These are phyloP conservation scores for Backusella tuberculispora DNA, from an alignment of 192 early-diverging fungal species.

Conservation along the genomic window DNA sequence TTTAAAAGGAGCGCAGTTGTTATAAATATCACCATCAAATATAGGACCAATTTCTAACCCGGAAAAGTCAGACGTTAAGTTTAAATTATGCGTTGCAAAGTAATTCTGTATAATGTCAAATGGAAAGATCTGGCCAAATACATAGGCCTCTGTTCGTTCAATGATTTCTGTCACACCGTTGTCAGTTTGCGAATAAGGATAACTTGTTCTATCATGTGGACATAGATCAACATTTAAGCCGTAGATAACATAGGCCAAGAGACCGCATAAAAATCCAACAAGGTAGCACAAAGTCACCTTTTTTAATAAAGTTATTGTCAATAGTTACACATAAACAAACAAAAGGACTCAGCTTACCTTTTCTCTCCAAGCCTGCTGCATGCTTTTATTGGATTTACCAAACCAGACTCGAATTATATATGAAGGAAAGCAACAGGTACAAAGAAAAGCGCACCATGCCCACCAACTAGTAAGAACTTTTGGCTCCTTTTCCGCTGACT, in stretches of 20 bases:
- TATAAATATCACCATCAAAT: constrained; percentile 35
- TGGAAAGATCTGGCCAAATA: constrained; percentile 39
- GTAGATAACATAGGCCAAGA: constrained; percentile 54
- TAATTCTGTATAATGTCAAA: constrained; percentile 31
- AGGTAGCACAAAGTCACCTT: constrained; percentile 51
- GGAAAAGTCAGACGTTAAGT: constrained; percentile 37
- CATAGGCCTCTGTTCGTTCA: constrained; percentile 27
- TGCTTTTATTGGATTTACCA: constrained; percentile 41
- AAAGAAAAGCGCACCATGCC: constrained; percentile 45
- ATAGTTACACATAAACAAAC: constrained; percentile 14
- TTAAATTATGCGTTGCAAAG: constrained; percentile 27
- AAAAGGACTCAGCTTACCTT: constrained; percentile 41
- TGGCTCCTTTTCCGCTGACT: constrained; percentile 33
- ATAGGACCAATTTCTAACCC: constrained; percentile 36
- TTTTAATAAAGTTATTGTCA: not conserved
- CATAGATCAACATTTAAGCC: constrained; percentile 46
- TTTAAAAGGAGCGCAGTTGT: constrained; percentile 34
- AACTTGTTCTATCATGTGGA: constrained; percentile 17
- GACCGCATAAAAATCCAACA: constrained; percentile 42
- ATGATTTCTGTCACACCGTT: constrained; percentile 22
- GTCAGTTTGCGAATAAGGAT: constrained; percentile 19
- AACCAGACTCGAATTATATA: constrained; percentile 47
- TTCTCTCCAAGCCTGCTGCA: constrained; percentile 60
- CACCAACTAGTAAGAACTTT: constrained; percentile 47
- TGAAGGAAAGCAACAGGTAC: constrained; percentile 51